phyloP scores from a whole-genome alignment of 1,284 basidiomycete species.

The Sporisorium reilianum region DNA sequence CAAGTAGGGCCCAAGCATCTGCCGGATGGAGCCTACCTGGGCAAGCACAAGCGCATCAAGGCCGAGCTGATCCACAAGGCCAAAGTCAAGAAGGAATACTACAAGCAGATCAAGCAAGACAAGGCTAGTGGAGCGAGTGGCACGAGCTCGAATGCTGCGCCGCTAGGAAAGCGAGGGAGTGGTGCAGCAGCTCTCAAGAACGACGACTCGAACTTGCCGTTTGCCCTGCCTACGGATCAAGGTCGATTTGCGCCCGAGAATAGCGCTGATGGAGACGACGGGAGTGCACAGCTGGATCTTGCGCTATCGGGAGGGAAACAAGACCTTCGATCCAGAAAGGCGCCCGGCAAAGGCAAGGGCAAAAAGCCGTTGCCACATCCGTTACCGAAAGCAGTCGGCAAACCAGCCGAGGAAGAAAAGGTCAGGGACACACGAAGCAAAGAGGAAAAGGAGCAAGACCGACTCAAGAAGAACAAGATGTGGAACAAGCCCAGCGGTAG shows the following conservation, averaged over 20 bases:
- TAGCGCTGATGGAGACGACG: conserved; percentile 16
- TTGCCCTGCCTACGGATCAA: conserved; percentile 33
- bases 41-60: conserved; percentile 72
- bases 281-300: conserved; percentile 9
- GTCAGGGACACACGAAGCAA: conserved; percentile 40
- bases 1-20: conserved; percentile 64
- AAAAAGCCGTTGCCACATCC: conserved; percentile 48
- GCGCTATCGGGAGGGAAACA: conserved; percentile 25
- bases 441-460: conserved; percentile 55
- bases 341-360: conserved; percentile 16
- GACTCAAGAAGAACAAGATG: conserved; percentile 53
- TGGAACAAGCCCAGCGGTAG: conserved; percentile 65
- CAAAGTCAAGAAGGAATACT: conserved; percentile 73
- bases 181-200: conserved; percentile 1
- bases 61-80: conserved; percentile 72
- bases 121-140: conserved; percentile 35
- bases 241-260: conserved; percentile 59
- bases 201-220: conserved; percentile 15
- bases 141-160: conserved; percentile 25
- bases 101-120: conserved; percentile 71
- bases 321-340: conserved; percentile 37
- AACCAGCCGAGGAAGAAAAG: conserved; percentile 7
- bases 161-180: conserved; percentile 33
- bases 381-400: conserved; percentile 17
- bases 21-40: conserved; percentile 66